phyloP scores from a whole-genome alignment of 768 basidiomycete genomes.

The Hydnomerulius pinastri region DNA sequence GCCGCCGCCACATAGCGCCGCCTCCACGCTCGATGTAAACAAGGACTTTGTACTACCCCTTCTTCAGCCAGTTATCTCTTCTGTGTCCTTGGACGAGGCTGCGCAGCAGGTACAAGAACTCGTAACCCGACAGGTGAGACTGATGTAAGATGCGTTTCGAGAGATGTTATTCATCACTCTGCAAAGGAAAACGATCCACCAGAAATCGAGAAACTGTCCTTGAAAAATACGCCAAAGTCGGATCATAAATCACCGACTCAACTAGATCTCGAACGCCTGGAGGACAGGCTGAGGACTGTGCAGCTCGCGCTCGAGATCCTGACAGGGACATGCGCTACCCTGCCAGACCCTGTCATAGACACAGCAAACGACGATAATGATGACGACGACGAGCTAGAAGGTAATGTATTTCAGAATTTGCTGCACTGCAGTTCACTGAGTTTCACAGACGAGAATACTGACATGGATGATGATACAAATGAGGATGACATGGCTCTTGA shows the following conservation, averaged over 20 bases:
- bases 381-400: slow-evolving; percentile 39
- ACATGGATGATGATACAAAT: slow-evolving; percentile 34
- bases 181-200: slow-evolving; percentile 48
- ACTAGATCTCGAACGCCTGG: slow-evolving; percentile 70
- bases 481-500: slow-evolving; percentile 28
- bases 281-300: slow-evolving; percentile 69
- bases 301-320: slow-evolving; percentile 87
- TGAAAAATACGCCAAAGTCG: slow-evolving; percentile 68
- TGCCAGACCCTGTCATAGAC: slow-evolving; percentile 71
- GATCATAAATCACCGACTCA: slow-evolving; percentile 77
- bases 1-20: slow-evolving; percentile 64
- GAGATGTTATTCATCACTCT: neutral
- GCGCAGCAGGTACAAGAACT: slow-evolving; percentile 54
- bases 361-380: slow-evolving; percentile 34
- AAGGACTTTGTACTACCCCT: slow-evolving; percentile 72
- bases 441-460: slow-evolving; percentile 45
- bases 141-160: neutral
- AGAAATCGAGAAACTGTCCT: slow-evolving; percentile 54
- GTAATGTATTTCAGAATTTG: slow-evolving; percentile 15
- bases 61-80: slow-evolving; percentile 64
- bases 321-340: slow-evolving; percentile 83
- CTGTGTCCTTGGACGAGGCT: slow-evolving; percentile 53
- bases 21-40: slow-evolving; percentile 66
- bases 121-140: slow-evolving; percentile 52
- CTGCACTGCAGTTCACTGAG: slow-evolving; percentile 28